These are phyloP conservation scores for Arachis hypogaea DNA, from an alignment of 306 rosid species.

Conservation along the genomic window DNA sequence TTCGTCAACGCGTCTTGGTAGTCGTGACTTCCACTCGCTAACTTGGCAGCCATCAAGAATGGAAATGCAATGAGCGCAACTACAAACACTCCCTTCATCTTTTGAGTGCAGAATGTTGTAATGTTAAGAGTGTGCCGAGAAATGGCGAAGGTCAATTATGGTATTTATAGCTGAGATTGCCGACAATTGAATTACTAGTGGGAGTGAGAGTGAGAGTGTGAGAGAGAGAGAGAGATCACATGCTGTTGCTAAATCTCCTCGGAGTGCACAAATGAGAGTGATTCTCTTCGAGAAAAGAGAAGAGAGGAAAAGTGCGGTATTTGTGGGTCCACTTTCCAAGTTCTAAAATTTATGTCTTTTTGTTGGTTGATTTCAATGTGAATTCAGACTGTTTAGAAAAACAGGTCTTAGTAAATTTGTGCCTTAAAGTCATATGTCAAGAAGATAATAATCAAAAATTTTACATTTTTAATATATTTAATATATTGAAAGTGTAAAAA, in stretches of 20 bases:
- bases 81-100: background rate
- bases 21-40: constrained; percentile 41
- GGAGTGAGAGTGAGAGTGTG: background rate
- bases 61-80: background rate
- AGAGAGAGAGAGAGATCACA: constrained; percentile 23
- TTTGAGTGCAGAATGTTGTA: background rate
- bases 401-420: too few species aligned
- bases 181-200: background rate
- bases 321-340: background rate
- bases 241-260: background rate
- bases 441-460: too few species aligned
- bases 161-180: background rate
- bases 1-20: constrained; percentile 80
- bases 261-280: background rate
- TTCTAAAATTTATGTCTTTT: background rate
- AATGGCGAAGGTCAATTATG: background rate
- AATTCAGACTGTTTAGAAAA: too few species aligned
- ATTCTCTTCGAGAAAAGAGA: background rate
- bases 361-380: background rate
- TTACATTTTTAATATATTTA: too few species aligned
- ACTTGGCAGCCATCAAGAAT: too few species aligned
- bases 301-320: background rate
- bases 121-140: too few species aligned
- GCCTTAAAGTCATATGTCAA: too few species aligned
- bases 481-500: too few species aligned